These are phyloP conservation scores for Fusarium xylarioides DNA, from an alignment of 2,329 filamentous ascomycete genomes.

Conservation along the genomic window DNA sequence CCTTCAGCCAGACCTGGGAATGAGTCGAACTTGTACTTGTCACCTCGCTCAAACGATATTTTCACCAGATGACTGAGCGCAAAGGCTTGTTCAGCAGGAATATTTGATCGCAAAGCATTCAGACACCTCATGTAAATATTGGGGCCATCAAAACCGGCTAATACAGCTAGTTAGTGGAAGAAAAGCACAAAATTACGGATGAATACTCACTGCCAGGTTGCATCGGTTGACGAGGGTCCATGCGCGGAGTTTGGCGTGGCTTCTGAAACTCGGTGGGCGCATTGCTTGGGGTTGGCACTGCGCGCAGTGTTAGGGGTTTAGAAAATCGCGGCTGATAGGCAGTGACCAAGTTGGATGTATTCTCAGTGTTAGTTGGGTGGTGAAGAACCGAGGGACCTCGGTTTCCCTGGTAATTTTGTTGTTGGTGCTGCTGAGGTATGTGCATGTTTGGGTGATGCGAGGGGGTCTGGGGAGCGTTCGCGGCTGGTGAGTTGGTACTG, in stretches of 20 bases:
- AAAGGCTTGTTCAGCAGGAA: constrained; percentile 87
- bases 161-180: constrained; percentile 30
- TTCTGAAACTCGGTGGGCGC: constrained; percentile 71
- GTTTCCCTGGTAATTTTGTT: constrained; percentile 44
- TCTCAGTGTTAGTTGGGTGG: constrained; percentile 64
- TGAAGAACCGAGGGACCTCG: constrained; percentile 58
- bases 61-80: constrained; percentile 93
- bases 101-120: constrained; percentile 81
- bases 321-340: constrained; percentile 74
- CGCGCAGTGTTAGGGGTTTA: constrained; percentile 73
- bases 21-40: constrained; percentile 94
- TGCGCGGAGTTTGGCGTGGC: constrained; percentile 54
- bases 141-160: constrained; percentile 74
- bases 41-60: constrained; percentile 92
- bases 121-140: constrained; percentile 93
- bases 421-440: constrained; percentile 42
- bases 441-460: constrained; percentile 49
- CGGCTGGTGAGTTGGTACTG: constrained; percentile 42
- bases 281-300: constrained; percentile 78
- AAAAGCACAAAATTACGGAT: background rate
- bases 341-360: constrained; percentile 68
- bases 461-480: constrained; percentile 41
- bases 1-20: constrained; percentile 90
- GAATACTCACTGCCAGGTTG: constrained; percentile 68
- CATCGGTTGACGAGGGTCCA: constrained; percentile 55